Evolutionary conservation across 2,329 filamentous ascomycete species (phyloP).

Genomic region (Arthrobotrys megalospora): DNA sequence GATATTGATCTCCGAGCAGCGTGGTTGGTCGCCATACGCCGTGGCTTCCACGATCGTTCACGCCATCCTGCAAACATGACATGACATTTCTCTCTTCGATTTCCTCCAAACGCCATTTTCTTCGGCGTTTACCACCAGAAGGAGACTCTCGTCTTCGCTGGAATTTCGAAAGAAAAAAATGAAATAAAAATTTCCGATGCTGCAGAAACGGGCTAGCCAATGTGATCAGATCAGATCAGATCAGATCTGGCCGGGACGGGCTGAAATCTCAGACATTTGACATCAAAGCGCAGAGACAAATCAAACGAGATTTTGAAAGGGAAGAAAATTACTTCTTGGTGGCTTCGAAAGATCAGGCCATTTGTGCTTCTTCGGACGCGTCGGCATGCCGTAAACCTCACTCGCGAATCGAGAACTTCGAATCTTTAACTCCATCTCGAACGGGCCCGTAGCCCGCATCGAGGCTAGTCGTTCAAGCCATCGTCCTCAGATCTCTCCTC

Average conservation of each 20-base stretch:
- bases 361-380: conserved; percentile 21
- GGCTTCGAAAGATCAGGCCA: conserved; percentile 35
- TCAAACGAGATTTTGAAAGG: conserved; percentile 6
- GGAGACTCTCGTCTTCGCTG: background rate
- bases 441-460: conserved; percentile 23
- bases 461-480: conserved; percentile 21
- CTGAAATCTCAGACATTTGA: conserved; percentile 38
- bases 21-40: conserved; percentile 20
- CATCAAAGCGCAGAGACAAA: conserved; percentile 55
- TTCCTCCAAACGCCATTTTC: background rate
- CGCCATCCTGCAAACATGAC: conserved; percentile 42
- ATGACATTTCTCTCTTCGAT: conserved; percentile 31
- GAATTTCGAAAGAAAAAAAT: background rate
- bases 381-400: background rate
- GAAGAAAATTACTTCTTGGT: background rate
- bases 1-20: conserved; percentile 9
- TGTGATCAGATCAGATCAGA: conserved; percentile 39
- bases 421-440: conserved; percentile 31
- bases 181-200: conserved; percentile 30
- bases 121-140: background rate
- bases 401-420: background rate
- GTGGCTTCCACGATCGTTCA: conserved; percentile 23
- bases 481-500: conserved; percentile 33
- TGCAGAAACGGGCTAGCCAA: background rate
- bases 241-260: conserved; percentile 29